phyloP scores from a whole-genome alignment of 2,329 filamentous ascomycete species.

The Rutstroemia sp. region DNA sequence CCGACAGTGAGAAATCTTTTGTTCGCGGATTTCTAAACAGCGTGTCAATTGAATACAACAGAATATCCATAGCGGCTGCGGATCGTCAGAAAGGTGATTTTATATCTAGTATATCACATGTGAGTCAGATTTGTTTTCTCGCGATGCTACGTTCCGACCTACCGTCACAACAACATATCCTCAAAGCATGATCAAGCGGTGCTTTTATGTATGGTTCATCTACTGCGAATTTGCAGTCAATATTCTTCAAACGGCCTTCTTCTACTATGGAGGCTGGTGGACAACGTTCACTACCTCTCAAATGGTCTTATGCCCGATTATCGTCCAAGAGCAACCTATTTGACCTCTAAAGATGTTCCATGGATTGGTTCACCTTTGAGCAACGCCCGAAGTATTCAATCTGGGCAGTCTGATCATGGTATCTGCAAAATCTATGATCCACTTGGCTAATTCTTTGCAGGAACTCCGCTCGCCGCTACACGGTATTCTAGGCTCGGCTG shows the following conservation, averaged over 20 bases:
- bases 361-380: too few species aligned
- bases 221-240: too few species aligned
- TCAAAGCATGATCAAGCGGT: neutral
- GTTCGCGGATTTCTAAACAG: slow-evolving; percentile 32
- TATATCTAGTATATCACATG: slow-evolving; percentile 49
- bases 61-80: slow-evolving; percentile 39
- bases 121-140: neutral
- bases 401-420: neutral
- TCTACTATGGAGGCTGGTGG: too few species aligned
- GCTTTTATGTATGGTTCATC: too few species aligned
- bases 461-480: slow-evolving; percentile 53
- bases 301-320: too few species aligned
- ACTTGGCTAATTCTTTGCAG: neutral
- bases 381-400: neutral
- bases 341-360: too few species aligned
- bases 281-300: too few species aligned
- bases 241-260: too few species aligned
- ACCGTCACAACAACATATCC: neutral
- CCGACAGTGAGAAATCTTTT: slow-evolving; percentile 27
- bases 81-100: slow-evolving; percentile 46
- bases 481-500: slow-evolving; percentile 45
- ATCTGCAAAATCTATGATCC: neutral
- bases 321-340: too few species aligned
- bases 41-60: slow-evolving; percentile 16
- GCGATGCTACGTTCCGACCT: neutral